Evolutionary conservation across 1,284 basidiomycete species (phyloP), one percentile per base, ranked within the genome.

Genomic region (Heterobasidion occidentale): DNA sequence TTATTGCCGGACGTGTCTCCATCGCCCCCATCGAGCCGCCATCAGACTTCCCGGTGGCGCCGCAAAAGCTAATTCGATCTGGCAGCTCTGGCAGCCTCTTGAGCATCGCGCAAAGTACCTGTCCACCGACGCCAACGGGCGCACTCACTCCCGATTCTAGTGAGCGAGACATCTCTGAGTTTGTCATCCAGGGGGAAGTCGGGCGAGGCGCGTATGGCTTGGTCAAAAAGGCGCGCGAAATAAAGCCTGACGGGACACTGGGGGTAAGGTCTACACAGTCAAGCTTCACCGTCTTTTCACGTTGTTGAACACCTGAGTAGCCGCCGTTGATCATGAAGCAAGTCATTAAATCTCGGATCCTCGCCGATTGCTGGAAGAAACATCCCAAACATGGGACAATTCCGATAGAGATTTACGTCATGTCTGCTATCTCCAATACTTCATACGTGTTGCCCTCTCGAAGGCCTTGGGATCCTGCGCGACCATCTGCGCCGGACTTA

Each of bases 341-440:
- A 70, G 89, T 99, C 67, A 96, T 98, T 78, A 99, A 99, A 74
- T 94, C 92, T 56, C 90, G 95, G 54, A 99, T 99, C 59, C 80
- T 99, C 52, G 97, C 96, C 19, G 96, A 99, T 73, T 99, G 95
- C 69, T 99, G 97, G 97, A 98, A 98, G 77, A 88, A 90, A 66
- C 97, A 99, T 70, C 91, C 92, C 46, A 84, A 89, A 59, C 83
- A 93, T 65, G 97, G 97, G 45, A 97, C 96, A 1, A 98, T 99
- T 63, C 96, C 97, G 7, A 95, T 98, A 71, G 97, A 99, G 74
- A 97, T 99, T 46, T 97, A 97, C 70, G 96, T 99, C 61, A 93
- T 99, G 90, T 97, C 78, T 68, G 91, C 78, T 66, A 91, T 86
- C 71, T 96, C 80, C 62, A 86, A 79, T 71, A 92, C 82, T 20